Evolutionary conservation across 1,139 yeast genomes (phyloP), one percentile per base, ranked within the genome.

Genomic region (Candida buenavistaensis): DNA sequence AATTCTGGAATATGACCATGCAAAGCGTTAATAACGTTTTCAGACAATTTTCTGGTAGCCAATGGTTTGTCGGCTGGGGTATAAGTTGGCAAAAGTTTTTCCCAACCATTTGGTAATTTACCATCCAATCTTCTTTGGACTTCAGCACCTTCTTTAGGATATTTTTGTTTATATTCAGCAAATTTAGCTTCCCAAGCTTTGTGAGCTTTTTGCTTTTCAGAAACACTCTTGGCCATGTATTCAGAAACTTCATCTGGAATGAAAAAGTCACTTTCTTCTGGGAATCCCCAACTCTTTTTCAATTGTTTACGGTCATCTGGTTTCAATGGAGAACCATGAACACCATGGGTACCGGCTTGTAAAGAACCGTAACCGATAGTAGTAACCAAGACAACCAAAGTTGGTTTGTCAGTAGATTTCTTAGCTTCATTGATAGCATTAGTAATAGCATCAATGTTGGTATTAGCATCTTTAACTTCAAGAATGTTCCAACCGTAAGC

Each of bases 261-360:
- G 44, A 61, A 77, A 58, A 92, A 94, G 45, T 76, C 57, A 69
- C 87, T 77, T 38, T 78, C 81, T 48, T 97, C 95, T 78, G 90
- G 77, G 75, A 92, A 90, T 44, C 97, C 97, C 54, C 80, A 82
- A 59, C 78, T 75, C 57, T 70, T 63, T 79, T 90, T 94, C 66
- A 92, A 73, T 70, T 88, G 96, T 59, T 75, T 80, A 57, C 90
- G 76, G 62, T 92, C 99, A 57, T 90, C 98, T 33, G 90, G 71
- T 78, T 90, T 89, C 69, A 92, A 80, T 57, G 99, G 96, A 48
- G 96, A 75, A 64, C 99, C 99, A 71, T 94, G 99, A 41, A 94
- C 98, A 54, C 83, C 75, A 68, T 85, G 92, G 46, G 97, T 81
- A 55, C 98, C 98, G 55, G 78, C 79, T 48, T 72, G 68, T 57